Evolutionary conservation across 768 basidiomycete species (phyloP).

Genomic region (Boletus coccyginus): DNA sequence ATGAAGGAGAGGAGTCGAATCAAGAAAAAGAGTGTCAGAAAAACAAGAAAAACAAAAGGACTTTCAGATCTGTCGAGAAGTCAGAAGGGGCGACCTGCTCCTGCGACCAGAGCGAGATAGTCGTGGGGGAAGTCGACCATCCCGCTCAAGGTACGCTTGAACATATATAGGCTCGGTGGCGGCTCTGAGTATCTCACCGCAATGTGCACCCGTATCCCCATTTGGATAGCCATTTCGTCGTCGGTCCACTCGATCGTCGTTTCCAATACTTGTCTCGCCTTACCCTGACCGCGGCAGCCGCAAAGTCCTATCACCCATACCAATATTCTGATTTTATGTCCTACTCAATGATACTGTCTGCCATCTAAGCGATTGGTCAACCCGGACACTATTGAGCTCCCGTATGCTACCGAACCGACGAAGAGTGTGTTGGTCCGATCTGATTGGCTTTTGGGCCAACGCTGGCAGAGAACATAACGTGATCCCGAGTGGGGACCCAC

Average conservation of each 20-base stretch:
- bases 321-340: too few relatives aligned
- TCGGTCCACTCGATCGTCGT: background rate
- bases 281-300: too few relatives aligned
- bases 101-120: background rate
- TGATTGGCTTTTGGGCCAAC: too few relatives aligned
- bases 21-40: background rate
- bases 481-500: too few relatives aligned
- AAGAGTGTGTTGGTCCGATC: too few relatives aligned
- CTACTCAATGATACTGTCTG: too few relatives aligned
- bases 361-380: too few relatives aligned
- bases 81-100: background rate
- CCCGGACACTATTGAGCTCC: too few relatives aligned
- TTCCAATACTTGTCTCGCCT: constrained; percentile 1
- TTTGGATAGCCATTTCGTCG: background rate
- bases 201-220: background rate
- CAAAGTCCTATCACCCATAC: too few relatives aligned
- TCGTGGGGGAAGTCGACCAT: background rate
- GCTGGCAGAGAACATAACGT: too few relatives aligned
- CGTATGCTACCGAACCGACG: too few relatives aligned
- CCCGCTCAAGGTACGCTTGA: background rate
- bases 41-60: background rate
- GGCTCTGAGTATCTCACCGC: background rate
- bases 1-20: background rate
- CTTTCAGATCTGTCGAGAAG: background rate
- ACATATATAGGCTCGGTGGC: background rate